phyloP scores from a whole-genome alignment of 1,139 yeast genomes.

The Blastobotrys apis region DNA sequence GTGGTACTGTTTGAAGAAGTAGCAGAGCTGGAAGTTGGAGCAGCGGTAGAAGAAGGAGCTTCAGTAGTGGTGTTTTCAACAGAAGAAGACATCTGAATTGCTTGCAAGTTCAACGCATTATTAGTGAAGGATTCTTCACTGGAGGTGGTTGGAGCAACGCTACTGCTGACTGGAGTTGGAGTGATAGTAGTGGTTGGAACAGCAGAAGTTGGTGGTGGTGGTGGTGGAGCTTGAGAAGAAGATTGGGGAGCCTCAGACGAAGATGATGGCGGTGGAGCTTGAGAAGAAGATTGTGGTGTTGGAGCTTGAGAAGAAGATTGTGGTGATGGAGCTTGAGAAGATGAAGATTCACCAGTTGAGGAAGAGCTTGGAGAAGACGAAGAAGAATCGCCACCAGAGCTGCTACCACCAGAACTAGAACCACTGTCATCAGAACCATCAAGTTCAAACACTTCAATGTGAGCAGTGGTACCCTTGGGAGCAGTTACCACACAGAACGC shows the following conservation, averaged over 20 bases:
- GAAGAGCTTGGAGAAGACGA: constrained; percentile 13
- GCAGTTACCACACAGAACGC: constrained; percentile 83
- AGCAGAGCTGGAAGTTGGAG: constrained; percentile 1
- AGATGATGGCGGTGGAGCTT: not conserved
- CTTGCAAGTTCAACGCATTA: constrained; percentile 1
- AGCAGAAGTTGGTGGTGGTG: constrained; percentile 6
- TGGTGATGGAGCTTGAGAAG: constrained; percentile 12
- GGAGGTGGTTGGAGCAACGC: constrained; percentile 16
- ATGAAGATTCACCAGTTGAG: constrained; percentile 11
- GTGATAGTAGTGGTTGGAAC: constrained; percentile 3
- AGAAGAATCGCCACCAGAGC: constrained; percentile 13
- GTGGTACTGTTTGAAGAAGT: constrained; percentile 10
- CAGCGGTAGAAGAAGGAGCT: constrained; percentile 9
- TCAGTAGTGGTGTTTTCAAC: constrained; percentile 8
- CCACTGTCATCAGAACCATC: constrained; percentile 16
- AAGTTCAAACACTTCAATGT: constrained; percentile 62
- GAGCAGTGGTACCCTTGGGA: constrained; percentile 55
- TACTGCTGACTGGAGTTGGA: constrained; percentile 3
- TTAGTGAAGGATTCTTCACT: not conserved
- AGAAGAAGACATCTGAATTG: constrained; percentile 20
- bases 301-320: constrained; percentile 4
- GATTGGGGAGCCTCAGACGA: no score
- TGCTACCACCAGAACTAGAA: constrained; percentile 9
- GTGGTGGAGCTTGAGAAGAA: constrained; percentile 10
- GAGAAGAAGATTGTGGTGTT: no score